Base-by-base conservation (phyloP, 352 stramenopile species). In the Globisporangium alternatum region DNA sequence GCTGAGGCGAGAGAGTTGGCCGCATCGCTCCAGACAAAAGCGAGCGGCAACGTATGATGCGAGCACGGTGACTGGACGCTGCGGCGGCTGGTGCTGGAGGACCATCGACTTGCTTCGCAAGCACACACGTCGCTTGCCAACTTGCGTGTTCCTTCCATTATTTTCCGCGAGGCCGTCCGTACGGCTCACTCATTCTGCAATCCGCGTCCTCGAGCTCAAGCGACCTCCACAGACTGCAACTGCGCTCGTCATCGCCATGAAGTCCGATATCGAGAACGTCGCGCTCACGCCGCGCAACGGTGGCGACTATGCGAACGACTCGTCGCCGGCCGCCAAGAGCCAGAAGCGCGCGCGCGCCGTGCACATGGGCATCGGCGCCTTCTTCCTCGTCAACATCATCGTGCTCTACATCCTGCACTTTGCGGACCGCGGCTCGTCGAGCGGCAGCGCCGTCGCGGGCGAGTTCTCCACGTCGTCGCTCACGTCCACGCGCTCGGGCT, bases 331-430 rank as follows among this genome's bases (percentile, higher is more conserved):
- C 30, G 7, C 22, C 22, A 43, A 28, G n/a, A 66, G 44, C 57
- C 77, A 75, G 57, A 75, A 75, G 21, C 67, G 57, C 43, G 19
- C 76, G 65, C 79, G 73, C 54, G 54, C 67, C 35, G 51, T 77
- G 37, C 74, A 75, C 56, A 63, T 75, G 15, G 57, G 67, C 61
- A 57, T 86, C 57, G 75, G 55, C 39, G 49, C 72, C 66, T 91
- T 93, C 69, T 66, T 93, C 33, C 69, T 90, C 41, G 62, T 88
- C 77, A 93, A 93, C 75, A 74, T 93, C 77, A 86, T 93, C 61
- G 84, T 89, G 43, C 74, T 93, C 33, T 93, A 93, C 79, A 70
- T 91, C 43, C 65, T 93, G 45, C 84, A 93, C 75, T 93, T 93
- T 68, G 81, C 72, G 21, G 80, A 91, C 74, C 80, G 80, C 60